phyloP scores from a whole-genome alignment of 139 green algal genomes.

The Medakamo hakoo region DNA sequence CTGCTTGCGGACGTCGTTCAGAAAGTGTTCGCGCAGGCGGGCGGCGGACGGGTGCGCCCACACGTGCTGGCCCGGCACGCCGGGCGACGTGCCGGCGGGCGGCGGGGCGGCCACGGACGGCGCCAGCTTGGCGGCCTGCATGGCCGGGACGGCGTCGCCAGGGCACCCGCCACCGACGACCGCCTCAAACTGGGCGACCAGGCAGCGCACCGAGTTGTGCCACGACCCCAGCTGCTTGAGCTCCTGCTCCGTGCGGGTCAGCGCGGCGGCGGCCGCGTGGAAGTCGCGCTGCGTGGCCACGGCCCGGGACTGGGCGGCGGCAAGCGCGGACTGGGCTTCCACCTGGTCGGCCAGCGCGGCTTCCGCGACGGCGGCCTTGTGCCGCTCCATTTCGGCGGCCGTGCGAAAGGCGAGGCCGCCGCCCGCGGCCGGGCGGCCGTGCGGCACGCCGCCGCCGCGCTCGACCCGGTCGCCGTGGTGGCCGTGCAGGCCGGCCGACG shows the following conservation, averaged over 20 bases:
- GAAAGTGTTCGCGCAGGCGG: slow-evolving; percentile 25
- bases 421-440: too few relatives aligned
- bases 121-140: too few relatives aligned
- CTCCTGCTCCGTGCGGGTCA: slow-evolving; percentile 48
- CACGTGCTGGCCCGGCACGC: too few relatives aligned
- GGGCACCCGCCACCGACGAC: too few relatives aligned
- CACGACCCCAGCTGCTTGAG: slow-evolving; percentile 55
- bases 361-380: slow-evolving; percentile 47
- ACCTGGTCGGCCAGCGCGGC: slow-evolving; percentile 65
- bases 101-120: too few relatives aligned
- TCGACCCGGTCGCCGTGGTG: too few relatives aligned
- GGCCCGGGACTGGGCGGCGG: slow-evolving; percentile 51
- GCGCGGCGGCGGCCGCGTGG: slow-evolving; percentile 16
- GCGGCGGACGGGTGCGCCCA: too few relatives aligned
- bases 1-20: slow-evolving; percentile 62
- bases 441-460: neutral
- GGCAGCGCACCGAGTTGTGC: slow-evolving; percentile 4
- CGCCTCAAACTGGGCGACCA: slow-evolving; percentile 38
- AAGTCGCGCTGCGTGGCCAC: slow-evolving; percentile 27
- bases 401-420: slow-evolving; percentile 52
- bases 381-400: slow-evolving; percentile 62
- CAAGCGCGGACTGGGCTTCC: slow-evolving; percentile 69
- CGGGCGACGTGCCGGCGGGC: too few relatives aligned
- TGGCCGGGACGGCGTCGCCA: too few relatives aligned
- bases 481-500: neutral